Conservation (phyloP, 352 stramenopile genomes). For the Phytophthora citricola region DNA sequence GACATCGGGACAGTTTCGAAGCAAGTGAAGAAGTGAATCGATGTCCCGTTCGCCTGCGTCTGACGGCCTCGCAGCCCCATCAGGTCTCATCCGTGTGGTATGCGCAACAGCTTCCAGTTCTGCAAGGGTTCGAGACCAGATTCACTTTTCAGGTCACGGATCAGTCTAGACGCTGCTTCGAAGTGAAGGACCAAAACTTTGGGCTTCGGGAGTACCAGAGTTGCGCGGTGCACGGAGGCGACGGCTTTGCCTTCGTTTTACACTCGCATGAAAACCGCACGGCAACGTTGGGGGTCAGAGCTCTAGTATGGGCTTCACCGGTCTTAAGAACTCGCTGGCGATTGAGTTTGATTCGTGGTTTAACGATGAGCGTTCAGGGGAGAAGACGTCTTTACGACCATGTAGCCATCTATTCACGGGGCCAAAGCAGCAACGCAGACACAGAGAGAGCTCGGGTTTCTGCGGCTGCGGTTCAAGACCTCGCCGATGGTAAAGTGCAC, state of each 20-base stretch:
- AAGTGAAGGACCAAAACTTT: slow-evolving; percentile 87
- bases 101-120: slow-evolving; percentile 63
- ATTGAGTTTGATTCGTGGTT: slow-evolving; percentile 94
- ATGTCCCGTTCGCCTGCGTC: slow-evolving; percentile 78
- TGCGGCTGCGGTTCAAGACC: slow-evolving; percentile 65
- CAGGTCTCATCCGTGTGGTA: slow-evolving; percentile 78
- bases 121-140: slow-evolving; percentile 90
- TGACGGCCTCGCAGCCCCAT: slow-evolving; percentile 70
- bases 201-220: slow-evolving; percentile 73
- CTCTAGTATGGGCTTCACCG: slow-evolving; percentile 76
- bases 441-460: slow-evolving; percentile 62
- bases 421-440: slow-evolving; percentile 41
- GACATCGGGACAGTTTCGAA: slow-evolving; percentile 71
- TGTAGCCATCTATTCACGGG: slow-evolving; percentile 68
- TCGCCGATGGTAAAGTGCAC: slow-evolving; percentile 89
- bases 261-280: slow-evolving; percentile 77
- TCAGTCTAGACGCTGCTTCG: slow-evolving; percentile 81
- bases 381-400: slow-evolving; percentile 73
- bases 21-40: slow-evolving; percentile 40
- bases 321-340: slow-evolving; percentile 86
- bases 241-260: slow-evolving; percentile 93
- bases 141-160: slow-evolving; percentile 91
- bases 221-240: slow-evolving; percentile 89
- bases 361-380: slow-evolving; percentile 49
- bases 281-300: slow-evolving; percentile 50